phyloP scores from a whole-genome alignment of 805 yeast species.

The Candida golubevii region DNA sequence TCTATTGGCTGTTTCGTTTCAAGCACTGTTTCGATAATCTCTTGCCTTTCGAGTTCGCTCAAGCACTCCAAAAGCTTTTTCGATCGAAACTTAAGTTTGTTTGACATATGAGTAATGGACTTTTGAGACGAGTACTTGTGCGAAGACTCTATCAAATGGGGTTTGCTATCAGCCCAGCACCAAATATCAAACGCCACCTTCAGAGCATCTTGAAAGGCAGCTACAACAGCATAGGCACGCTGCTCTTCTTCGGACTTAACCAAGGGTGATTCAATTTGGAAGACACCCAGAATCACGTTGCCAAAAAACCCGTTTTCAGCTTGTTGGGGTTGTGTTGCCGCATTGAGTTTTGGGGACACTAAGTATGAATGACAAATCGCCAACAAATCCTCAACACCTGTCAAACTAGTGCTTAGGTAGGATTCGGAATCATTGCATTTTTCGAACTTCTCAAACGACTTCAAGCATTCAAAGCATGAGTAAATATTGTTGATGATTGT shows the following conservation, averaged over 20 bases:
- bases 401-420: constrained; percentile 42
- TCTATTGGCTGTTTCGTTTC: constrained; percentile 22
- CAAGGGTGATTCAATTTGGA: constrained; percentile 64
- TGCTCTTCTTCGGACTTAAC: constrained; percentile 47
- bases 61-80: constrained; percentile 61
- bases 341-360: constrained; percentile 28
- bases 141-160: constrained; percentile 5
- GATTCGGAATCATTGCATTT: constrained; percentile 35
- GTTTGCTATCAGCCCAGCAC: constrained; percentile 57
- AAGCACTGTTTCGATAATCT: constrained; percentile 65
- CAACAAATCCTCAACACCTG: constrained; percentile 66
- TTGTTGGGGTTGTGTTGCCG: constrained; percentile 7
- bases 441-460: constrained; percentile 13
- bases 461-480: constrained; percentile 25
- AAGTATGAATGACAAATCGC: constrained; percentile 54
- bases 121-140: constrained; percentile 16
- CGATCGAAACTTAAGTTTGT: constrained; percentile 62
- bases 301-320: constrained; percentile 56
- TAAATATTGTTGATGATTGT: constrained; percentile 42
- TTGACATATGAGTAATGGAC: constrained; percentile 42
- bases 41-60: constrained; percentile 65
- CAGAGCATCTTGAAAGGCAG: constrained; percentile 60
- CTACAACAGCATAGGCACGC: constrained; percentile 53
- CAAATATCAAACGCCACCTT: constrained; percentile 58
- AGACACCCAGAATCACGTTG: constrained; percentile 72